A percentile compares a stretch with the other conserved stretches of the same genome.
Evolutionary conservation across 2,329 filamentous ascomycete genomes (phyloP).

Genomic region (Dendryphion nanum): DNA sequence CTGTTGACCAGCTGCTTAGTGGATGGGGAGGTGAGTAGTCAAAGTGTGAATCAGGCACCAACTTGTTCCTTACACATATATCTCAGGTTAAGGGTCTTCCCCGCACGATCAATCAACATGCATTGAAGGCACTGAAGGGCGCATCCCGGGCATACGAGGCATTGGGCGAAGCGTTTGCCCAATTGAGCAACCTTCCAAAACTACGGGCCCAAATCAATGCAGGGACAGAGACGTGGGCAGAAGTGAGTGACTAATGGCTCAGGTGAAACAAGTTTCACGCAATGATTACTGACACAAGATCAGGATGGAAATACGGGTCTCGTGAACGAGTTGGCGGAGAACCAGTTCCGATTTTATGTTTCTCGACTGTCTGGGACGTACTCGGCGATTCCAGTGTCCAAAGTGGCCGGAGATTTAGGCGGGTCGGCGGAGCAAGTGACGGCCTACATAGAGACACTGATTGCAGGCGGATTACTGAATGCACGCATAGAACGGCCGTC

Average conservation of each 20-base stretch:
- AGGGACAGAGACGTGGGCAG: slow-evolving; percentile 60
- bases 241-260: slow-evolving; percentile 39
- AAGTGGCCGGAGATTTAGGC: slow-evolving; percentile 53
- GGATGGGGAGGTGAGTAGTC: slow-evolving; percentile 57
- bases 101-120: slow-evolving; percentile 52
- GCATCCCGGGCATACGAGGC: slow-evolving; percentile 69
- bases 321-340: slow-evolving; percentile 65
- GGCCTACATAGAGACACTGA: slow-evolving; percentile 54
- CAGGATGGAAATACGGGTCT: slow-evolving; percentile 72
- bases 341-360: slow-evolving; percentile 75
- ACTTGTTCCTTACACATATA: no score
- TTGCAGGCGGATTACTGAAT: slow-evolving; percentile 50
- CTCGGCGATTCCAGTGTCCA: slow-evolving; percentile 57
- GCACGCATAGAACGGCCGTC: slow-evolving; percentile 50
- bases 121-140: slow-evolving; percentile 57
- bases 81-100: slow-evolving; percentile 54
- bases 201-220: slow-evolving; percentile 64
- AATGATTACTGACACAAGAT: slow-evolving; percentile 15
- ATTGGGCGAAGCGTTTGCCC: slow-evolving; percentile 65
- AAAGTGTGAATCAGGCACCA: no score
- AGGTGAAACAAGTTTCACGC: slow-evolving; percentile 13
- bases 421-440: slow-evolving; percentile 52
- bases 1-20: slow-evolving; percentile 72
- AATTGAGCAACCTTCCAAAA: slow-evolving; percentile 48
- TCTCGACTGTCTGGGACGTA: slow-evolving; percentile 72